Percentiles rank a stretch among this genome's conserved stretches.
Evolutionary conservation across 345 rosid genomes (phyloP).

Genomic region (Durio zibethinus): DNA sequence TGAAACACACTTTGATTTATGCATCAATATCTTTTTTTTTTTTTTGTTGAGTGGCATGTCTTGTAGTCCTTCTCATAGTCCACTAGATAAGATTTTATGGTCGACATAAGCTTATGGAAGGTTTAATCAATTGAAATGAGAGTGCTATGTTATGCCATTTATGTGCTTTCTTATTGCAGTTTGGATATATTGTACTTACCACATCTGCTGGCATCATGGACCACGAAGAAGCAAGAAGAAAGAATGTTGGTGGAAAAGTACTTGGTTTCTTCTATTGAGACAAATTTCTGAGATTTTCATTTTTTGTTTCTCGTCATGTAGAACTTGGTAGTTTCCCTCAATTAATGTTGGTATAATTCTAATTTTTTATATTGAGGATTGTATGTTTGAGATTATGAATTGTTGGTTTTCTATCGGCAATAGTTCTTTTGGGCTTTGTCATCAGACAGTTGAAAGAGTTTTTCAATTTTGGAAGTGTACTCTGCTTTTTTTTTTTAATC

Average conservation of each 20-base stretch:
- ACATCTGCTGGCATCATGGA: constrained; percentile 91
- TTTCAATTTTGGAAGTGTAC: no score
- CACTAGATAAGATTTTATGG: neutral
- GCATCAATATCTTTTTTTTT: neutral
- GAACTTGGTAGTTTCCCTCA: neutral
- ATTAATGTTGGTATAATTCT: neutral
- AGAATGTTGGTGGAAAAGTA: constrained; percentile 83
- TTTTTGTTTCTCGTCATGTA: neutral
- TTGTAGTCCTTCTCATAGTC: neutral
- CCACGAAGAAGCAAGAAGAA: constrained; percentile 86
- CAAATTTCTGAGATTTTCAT: neutral
- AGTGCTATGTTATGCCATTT: neutral
- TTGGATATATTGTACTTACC: constrained; percentile 76
- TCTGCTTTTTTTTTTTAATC: no score
- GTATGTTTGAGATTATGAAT: constrained; percentile 8
- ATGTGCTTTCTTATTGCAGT: constrained; percentile 38
- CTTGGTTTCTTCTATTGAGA: constrained; percentile 73
- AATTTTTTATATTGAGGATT: neutral
- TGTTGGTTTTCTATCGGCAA: neutral
- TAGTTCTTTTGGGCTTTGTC: neutral
- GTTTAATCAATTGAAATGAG: neutral
- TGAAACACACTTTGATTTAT: neutral
- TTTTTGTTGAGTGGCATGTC: neutral
- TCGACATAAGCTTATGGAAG: neutral
- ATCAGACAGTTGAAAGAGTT: neutral